These are phyloP conservation scores for Orobanche coerulescens DNA, from an alignment of 257 asterid species.

Conservation along the genomic window DNA sequence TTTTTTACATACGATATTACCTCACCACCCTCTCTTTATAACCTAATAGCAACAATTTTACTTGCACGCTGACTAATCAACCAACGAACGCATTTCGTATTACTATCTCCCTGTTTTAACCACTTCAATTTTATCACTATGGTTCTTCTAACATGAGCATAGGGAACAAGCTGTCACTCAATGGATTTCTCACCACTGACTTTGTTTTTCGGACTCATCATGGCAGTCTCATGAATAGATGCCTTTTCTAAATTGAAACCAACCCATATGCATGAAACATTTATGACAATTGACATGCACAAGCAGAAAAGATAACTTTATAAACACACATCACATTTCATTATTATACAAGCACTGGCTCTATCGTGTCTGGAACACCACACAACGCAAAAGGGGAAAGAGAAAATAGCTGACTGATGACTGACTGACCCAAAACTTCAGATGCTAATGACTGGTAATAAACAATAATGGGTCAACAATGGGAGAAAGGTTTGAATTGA, in stretches of 20 bases:
- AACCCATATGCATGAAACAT: not conserved
- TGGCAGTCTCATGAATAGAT: not conserved
- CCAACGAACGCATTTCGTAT: no score
- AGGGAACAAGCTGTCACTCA: not conserved
- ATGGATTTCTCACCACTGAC: no score
- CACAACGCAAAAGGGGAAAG: not conserved
- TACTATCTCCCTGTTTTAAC: no score
- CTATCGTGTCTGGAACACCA: not conserved
- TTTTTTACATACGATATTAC: no score
- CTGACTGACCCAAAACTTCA: not conserved
- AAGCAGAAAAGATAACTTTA: no score
- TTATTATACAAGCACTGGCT: not conserved
- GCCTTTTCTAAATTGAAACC: not conserved
- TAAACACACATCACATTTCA: not conserved
- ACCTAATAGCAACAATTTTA: no score
- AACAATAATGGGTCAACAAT: not conserved
- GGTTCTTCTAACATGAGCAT: not conserved
- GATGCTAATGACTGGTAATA: not conserved
- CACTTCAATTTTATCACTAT: not conserved
- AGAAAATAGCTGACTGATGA: not conserved
- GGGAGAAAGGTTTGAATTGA: no score
- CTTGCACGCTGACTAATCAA: no score
- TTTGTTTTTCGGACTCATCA: not conserved
- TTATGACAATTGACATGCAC: no score
- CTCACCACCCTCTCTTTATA: no score